phyloP scores from a whole-genome alignment of 352 stramenopile genomes.

The Phytophthora rubi region DNA sequence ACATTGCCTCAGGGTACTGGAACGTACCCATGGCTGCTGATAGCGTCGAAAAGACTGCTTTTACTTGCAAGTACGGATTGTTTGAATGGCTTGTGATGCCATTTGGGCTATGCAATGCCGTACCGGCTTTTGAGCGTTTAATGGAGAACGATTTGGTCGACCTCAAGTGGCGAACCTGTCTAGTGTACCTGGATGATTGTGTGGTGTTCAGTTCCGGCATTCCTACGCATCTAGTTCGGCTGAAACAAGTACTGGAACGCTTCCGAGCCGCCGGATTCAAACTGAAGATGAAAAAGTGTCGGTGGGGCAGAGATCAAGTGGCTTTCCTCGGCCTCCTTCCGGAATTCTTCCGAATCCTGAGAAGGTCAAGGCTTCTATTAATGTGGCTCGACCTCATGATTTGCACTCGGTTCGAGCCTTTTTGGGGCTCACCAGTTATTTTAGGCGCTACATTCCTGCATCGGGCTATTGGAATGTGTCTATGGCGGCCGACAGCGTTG shows the following conservation, averaged over 20 bases:
- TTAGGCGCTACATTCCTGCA: slow-evolving; percentile 2
- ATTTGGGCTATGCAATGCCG: slow-evolving; percentile 7
- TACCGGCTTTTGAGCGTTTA: background rate
- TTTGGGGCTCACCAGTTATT: slow-evolving; percentile 3
- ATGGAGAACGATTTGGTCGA: slow-evolving; percentile 9
- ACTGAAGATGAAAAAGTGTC: slow-evolving; percentile 15
- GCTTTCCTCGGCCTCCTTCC: slow-evolving; percentile 1
- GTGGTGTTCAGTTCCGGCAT: slow-evolving; percentile 10
- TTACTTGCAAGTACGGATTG: too few relatives aligned
- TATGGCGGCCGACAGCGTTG: background rate
- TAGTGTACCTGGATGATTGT: slow-evolving; percentile 8
- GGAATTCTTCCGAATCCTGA: slow-evolving; percentile 1
- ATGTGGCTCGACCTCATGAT: background rate
- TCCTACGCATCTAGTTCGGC: background rate
- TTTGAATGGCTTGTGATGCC: slow-evolving; percentile 6
- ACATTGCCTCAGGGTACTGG: background rate
- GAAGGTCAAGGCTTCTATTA: slow-evolving; percentile 9
- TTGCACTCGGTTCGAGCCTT: background rate
- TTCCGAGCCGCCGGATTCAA: background rate
- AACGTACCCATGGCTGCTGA: background rate
- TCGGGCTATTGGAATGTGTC: background rate
- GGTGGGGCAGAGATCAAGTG: too few relatives aligned
- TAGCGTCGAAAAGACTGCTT: slow-evolving; percentile 1
- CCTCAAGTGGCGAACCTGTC: slow-evolving; percentile 6
- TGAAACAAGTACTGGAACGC: background rate